Evolutionary conservation across 2,329 filamentous ascomycete species (phyloP), one percentile per base, ranked within the genome.

Genomic region (Diaporthe velutina): DNA sequence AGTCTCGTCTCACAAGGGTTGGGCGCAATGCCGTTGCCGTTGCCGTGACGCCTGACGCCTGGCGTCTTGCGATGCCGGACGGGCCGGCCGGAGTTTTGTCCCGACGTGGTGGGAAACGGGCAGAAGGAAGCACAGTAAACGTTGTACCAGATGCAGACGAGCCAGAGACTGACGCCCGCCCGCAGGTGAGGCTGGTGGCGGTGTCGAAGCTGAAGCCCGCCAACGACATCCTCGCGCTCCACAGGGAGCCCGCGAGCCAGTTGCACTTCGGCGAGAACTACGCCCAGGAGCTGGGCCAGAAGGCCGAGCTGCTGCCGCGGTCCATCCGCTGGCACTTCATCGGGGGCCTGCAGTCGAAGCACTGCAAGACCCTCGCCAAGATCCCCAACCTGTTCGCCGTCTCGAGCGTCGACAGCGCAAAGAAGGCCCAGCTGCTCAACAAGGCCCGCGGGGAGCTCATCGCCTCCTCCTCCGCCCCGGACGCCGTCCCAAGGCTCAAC

Each of bases 241-340:
- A 97, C 85, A 88, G 90, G 79, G 84, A 87, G 0, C 87, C 89
- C 1, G 83, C 86, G 40, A 83, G 85, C 1, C 94, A 96, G 72
- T 79, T 88, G 25, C 95, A 99, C 85, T 98, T 98, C 83, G 97
- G 97, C 79, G 97, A 99, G 85, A 99, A 99, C 87, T 99, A 99
- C 86, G 89, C 93, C 5, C 94, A 96, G 84, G 97, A 99, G 84
- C 90, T 99, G 71, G 88, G 90, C 75, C 93, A 98, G 82, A 99
- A 99, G 84, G 93, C 95, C 1, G 89, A 90, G 48, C 82, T 98
- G 28, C 90, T 99, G 15, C 96, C 97, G 0, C 85, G 86, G 58
- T 89, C 88, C 45, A 94, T 99, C 78, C 89, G 90, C 79, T 99
- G 97, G 97, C 97, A 99, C 84, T 98, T 98, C 84, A 99, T 98